phyloP scores from a whole-genome alignment of 208 protist species.

The Leishmania mexicana region DNA sequence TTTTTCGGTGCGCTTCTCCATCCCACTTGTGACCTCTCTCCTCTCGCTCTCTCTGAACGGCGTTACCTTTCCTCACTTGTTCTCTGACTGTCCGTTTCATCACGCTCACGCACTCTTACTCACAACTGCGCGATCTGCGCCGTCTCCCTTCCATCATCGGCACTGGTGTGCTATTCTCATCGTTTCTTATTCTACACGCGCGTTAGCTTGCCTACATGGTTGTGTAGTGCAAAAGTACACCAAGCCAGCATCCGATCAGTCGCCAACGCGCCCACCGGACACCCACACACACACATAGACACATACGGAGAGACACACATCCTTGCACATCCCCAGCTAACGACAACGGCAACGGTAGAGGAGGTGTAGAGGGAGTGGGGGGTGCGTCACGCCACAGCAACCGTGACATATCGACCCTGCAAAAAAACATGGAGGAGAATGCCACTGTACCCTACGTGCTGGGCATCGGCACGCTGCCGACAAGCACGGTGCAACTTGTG shows the following conservation, averaged over 20 bases:
- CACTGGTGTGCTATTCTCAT: background rate
- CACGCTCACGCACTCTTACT: background rate
- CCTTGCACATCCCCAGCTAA: background rate
- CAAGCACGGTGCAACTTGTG: background rate
- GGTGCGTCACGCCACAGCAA: too few species aligned
- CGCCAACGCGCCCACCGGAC: background rate
- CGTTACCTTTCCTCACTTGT: too few species aligned
- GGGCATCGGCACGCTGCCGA: background rate
- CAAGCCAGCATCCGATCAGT: background rate
- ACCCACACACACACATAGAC: background rate
- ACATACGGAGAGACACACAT: background rate
- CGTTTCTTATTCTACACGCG: too few species aligned
- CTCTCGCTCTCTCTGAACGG: too few species aligned
- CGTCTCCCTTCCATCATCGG: background rate
- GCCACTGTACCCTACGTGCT: background rate
- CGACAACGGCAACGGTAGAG: too few species aligned
- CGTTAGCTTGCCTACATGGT: background rate
- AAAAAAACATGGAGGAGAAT: background rate
- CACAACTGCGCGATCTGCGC: too few species aligned
- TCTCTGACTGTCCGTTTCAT: background rate
- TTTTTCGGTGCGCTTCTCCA: background rate
- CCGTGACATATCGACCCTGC: too few species aligned
- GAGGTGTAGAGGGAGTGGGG: too few species aligned
- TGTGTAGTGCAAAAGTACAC: background rate
- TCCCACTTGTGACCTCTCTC: too few species aligned